phyloP scores from a whole-genome alignment of 257 asterid genomes.

The Solanum etuberosum region DNA sequence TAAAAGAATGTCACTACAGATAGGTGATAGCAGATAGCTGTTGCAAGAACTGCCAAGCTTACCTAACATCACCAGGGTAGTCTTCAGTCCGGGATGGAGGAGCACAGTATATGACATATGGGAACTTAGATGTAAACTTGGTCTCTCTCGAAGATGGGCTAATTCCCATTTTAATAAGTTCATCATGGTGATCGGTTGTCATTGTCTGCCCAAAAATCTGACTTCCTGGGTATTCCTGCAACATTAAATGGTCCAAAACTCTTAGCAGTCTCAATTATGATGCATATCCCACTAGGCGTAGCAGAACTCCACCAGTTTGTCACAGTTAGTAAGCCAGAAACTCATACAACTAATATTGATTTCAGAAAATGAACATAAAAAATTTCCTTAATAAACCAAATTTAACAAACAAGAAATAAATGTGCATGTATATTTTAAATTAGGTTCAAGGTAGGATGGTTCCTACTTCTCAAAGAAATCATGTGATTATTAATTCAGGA shows the following conservation, averaged over 20 bases:
- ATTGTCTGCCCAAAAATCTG: slow-evolving; percentile 75
- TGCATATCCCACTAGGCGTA: not conserved
- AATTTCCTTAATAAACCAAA: not conserved
- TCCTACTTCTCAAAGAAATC: not conserved
- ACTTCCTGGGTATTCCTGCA: slow-evolving; percentile 71
- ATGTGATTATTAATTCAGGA: not conserved
- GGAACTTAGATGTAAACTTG: slow-evolving; percentile 38
- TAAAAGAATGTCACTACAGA: not conserved
- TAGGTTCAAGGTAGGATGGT: not conserved
- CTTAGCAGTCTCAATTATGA: not conserved
- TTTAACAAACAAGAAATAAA: not conserved
- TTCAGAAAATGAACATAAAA: not conserved
- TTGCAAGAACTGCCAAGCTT: slow-evolving; percentile 1
- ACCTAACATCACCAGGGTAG: slow-evolving; percentile 88
- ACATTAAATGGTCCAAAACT: not conserved
- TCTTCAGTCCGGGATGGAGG: slow-evolving; percentile 67
- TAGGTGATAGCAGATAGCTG: not conserved
- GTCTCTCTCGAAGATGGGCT: slow-evolving; percentile 57
- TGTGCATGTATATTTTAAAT: not conserved
- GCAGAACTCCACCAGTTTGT: not conserved
- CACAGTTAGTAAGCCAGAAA: not conserved
- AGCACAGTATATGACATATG: slow-evolving; percentile 87
- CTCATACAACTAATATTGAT: not conserved
- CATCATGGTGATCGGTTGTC: slow-evolving; percentile 76
- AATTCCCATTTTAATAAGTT: slow-evolving; percentile 63